These are phyloP conservation scores for Phytophthora tubulina DNA, from an alignment of 352 stramenopile species.

Conservation along the genomic window DNA sequence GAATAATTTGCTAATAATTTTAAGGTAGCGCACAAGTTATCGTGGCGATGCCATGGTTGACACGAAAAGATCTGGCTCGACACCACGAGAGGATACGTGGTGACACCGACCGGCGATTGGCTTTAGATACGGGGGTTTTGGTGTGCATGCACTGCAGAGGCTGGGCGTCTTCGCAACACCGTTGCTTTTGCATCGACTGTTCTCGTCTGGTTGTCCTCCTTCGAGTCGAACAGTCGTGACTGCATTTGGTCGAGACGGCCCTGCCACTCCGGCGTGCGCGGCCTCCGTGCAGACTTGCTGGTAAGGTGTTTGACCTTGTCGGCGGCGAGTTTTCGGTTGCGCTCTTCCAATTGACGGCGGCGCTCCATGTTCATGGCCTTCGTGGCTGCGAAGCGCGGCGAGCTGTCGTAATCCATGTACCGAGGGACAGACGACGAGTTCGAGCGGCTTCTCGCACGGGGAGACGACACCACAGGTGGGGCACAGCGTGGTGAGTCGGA, in stretches of 20 bases:
- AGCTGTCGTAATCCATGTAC: conserved; percentile 53
- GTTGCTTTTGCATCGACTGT: conserved; percentile 8
- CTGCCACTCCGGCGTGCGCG: conserved; percentile 26
- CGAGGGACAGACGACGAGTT: conserved; percentile 26
- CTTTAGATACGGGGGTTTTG: conserved; percentile 5
- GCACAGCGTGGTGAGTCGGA: conserved; percentile 11
- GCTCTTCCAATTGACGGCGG: conserved; percentile 45
- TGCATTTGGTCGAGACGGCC: conserved; percentile 29
- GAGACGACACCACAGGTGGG: conserved; percentile 9
- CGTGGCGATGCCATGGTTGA: conserved; percentile 3
- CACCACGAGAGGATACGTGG: neutral
- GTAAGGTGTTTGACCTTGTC: conserved; percentile 18
- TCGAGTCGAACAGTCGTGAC: conserved; percentile 30
- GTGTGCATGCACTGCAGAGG: neutral
- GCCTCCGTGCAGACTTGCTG: conserved; percentile 15
- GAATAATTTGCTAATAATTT: conserved; percentile 19
- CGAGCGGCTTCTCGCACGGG: conserved; percentile 15
- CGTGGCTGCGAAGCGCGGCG: conserved; percentile 44
- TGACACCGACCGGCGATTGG: neutral
- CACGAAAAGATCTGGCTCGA: conserved; percentile 7
- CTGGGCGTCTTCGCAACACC: conserved; percentile 18
- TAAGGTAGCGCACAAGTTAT: conserved; percentile 30
- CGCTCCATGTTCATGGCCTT: conserved; percentile 52
- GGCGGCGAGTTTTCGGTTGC: conserved; percentile 32
- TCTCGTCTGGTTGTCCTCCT: conserved; percentile 10